Percentiles rank a stretch among this genome's conserved stretches.
Conservation (phyloP, 2,329 filamentous ascomycete species). For the Pseudocercospora pini-densiflorae region DNA sequence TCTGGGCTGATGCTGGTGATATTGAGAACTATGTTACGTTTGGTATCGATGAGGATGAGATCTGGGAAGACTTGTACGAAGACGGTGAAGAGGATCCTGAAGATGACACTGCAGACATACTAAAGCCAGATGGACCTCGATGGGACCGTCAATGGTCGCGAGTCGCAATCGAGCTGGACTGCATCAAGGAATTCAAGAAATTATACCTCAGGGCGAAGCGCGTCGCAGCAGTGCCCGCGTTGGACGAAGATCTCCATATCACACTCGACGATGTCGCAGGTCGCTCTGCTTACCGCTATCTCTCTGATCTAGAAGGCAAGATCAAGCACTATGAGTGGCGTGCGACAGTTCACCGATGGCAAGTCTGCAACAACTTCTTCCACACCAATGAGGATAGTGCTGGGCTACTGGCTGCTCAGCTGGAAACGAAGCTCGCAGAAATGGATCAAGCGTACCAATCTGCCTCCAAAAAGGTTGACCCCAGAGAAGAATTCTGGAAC, state of each 20-base stretch:
- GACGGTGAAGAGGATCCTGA: not conserved
- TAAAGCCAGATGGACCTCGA: not conserved
- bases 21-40: constrained; percentile 8
- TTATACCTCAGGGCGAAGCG: constrained; percentile 1
- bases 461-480: not conserved
- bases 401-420: not conserved
- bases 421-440: not conserved
- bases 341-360: not conserved
- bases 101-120: not conserved
- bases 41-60: constrained; percentile 6
- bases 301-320: not conserved
- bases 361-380: not conserved
- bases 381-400: not conserved
- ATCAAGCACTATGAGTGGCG: not conserved
- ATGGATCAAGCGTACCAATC: not conserved
- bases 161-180: not conserved
- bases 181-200: not conserved
- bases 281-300: not conserved
- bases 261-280: not conserved
- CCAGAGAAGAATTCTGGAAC: not conserved
- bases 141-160: not conserved
- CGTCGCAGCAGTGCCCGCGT: not conserved
- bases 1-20: constrained; percentile 1
- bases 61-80: not conserved
- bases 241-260: not conserved